Conservation (phyloP, 2,329 filamentous ascomycete species). For the Fusarium chuoi region DNA sequence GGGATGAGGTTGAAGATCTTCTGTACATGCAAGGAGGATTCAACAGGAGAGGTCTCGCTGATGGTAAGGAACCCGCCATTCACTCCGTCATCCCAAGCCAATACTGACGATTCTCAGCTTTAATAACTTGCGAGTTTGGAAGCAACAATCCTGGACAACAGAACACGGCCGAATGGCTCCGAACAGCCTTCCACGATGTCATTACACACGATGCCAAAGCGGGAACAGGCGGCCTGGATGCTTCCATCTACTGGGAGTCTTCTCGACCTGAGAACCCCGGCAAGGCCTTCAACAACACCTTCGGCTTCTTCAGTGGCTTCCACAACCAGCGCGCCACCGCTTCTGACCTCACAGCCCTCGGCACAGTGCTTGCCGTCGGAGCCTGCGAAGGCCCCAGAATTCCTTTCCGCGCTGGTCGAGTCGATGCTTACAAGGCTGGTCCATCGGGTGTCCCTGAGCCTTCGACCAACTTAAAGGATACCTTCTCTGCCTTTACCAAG, state of each 20-base stretch:
- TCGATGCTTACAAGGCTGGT: conserved; percentile 47
- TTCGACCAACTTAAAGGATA: conserved; percentile 41
- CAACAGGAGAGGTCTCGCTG: not conserved
- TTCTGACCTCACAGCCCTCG: conserved; percentile 49
- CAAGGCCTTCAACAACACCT: conserved; percentile 40
- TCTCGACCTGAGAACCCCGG: conserved; percentile 38
- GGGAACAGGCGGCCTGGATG: conserved; percentile 41
- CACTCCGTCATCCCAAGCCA: accelerated
- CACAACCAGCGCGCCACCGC: conserved; percentile 16
- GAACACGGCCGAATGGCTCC: conserved; percentile 44
- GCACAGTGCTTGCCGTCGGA: conserved; percentile 50
- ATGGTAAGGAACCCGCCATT: not conserved
- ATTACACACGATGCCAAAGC: conserved; percentile 35
- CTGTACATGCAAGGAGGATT: conserved; percentile 13
- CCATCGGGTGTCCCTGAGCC: conserved; percentile 47
- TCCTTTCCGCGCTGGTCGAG: conserved; percentile 45
- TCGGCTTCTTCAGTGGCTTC: conserved; percentile 47
- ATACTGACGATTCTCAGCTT: conserved; percentile 4
- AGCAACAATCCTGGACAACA: conserved; percentile 21
- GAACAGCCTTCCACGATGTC: conserved; percentile 43
- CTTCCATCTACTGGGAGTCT: conserved; percentile 41
- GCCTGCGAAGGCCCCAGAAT: conserved; percentile 49
- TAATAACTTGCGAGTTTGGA: conserved; percentile 33
- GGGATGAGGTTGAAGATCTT: conserved; percentile 32
- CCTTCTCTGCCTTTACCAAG: conserved; percentile 44